Base-by-base conservation (phyloP, 305 asterid genomes). In the Fraxinus dipetala region DNA sequence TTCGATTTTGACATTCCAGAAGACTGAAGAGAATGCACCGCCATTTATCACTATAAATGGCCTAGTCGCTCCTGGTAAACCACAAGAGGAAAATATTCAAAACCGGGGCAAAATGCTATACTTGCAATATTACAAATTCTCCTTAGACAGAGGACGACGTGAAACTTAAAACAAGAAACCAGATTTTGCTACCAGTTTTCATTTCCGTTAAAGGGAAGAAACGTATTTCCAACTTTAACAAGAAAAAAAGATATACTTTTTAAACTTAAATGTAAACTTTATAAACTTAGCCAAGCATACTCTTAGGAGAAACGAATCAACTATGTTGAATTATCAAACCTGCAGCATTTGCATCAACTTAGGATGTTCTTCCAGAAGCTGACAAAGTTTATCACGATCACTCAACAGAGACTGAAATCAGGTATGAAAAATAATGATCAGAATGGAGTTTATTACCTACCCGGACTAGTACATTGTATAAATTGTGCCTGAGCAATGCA, bases 281-380 rank as follows among this genome's bases (percentile, higher is more conserved):
- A 11, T 22, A 65, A 63, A 40, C 4, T 2, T 18, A 22, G 73
- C 30, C 72, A 63, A 24, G 40, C 31, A 20, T 74, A 22, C 36
- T 63, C 72, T 24, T 34, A 20, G 20, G 67, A 48, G 75, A 77
- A 67, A 31, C 2, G 31, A 77, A 32, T 83, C 38, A 72, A 79
- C 35, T 45, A n/a, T 40, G 38, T 10, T 67, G 38, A 31, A 59
- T 77, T 6, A 61, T 86, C 91, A 75, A 76, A 95, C 99, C 99
- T 95, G 97, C 81, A 96, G 94, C 98, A 96, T 91, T 91, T 96
- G 97, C 98, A 96, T 93, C 87, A 96, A 83, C 89, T 94, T 96
- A 16, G 99, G 99, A 82, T 93, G 94, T 84, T 94, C 95, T 87
- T 94, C 98, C 40, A 96, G 91, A 85, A 96, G 93, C 89, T 90